Percentiles rank a stretch among this genome's conserved stretches.
These are phyloP conservation scores for Solanum paucissectum DNA, from an alignment of 257 asterid species.

Conservation along the genomic window DNA sequence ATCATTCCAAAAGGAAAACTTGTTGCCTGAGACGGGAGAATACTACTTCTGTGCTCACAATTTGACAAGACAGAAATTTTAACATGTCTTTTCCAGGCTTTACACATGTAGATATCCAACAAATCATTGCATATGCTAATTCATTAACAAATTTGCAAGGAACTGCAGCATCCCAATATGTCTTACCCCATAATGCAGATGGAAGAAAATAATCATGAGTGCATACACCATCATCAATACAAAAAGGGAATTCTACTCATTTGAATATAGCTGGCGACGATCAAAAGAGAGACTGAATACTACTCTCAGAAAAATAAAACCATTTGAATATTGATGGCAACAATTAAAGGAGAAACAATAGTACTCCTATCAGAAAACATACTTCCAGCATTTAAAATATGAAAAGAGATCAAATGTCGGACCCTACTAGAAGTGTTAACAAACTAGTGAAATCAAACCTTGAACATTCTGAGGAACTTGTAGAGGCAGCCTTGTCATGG, in stretches of 20 bases:
- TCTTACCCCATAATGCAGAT: neutral
- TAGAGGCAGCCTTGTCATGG: slow-evolving; percentile 61
- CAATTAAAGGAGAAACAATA: neutral
- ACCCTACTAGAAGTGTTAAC: neutral
- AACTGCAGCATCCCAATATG: neutral
- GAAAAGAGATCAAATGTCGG: neutral
- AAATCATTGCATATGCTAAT: neutral
- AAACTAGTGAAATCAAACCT: slow-evolving; percentile 27
- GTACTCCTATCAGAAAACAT: neutral
- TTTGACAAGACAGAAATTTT: neutral
- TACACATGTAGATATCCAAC: neutral
- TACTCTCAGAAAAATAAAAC: neutral
- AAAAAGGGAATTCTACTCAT: neutral
- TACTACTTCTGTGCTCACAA: neutral
- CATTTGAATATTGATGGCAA: neutral
- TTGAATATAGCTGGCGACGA: neutral
- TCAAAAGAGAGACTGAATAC: neutral
- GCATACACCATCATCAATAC: neutral
- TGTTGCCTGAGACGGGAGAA: neutral
- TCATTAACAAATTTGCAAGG: neutral
- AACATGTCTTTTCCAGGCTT: neutral
- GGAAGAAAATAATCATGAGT: neutral
- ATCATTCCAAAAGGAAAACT: neutral
- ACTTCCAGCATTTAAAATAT: neutral
- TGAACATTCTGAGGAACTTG: slow-evolving; percentile 76